phyloP scores from a whole-genome alignment of 2,329 filamentous ascomycete genomes.

The Colletotrichum trifolii region DNA sequence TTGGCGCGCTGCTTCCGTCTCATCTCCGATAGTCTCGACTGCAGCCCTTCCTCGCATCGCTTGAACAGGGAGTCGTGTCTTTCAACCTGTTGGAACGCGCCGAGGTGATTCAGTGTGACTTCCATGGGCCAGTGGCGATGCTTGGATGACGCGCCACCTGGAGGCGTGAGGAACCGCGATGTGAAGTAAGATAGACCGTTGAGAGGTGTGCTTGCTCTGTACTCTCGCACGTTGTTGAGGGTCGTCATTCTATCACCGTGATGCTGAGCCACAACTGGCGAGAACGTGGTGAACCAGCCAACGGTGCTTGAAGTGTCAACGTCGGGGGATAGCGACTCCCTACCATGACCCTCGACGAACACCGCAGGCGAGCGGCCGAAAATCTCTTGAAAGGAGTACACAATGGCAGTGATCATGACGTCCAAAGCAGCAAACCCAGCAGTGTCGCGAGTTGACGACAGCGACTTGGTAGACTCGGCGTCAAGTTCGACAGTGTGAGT shows the following conservation, averaged over 20 bases:
- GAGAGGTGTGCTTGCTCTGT: not conserved
- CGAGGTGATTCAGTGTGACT: slow-evolving; percentile 43
- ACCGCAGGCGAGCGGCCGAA: slow-evolving; percentile 51
- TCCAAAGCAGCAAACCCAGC: slow-evolving; percentile 48
- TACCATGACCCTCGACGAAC: slow-evolving; percentile 55
- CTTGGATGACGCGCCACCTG: not conserved
- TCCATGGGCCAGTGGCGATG: slow-evolving; percentile 40
- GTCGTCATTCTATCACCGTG: not conserved
- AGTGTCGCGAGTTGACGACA: slow-evolving; percentile 44
- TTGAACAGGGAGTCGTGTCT: slow-evolving; percentile 42
- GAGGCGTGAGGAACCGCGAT: slow-evolving; percentile 16
- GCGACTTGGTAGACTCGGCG: slow-evolving; percentile 40
- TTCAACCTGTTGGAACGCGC: slow-evolving; percentile 45
- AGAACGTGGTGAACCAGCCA: slow-evolving; percentile 59
- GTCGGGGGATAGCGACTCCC: slow-evolving; percentile 47
- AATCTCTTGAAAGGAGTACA: slow-evolving; percentile 46
- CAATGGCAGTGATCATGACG: slow-evolving; percentile 48
- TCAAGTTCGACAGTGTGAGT: slow-evolving; percentile 40
- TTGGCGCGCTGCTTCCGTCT: slow-evolving; percentile 9
- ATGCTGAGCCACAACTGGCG: slow-evolving; percentile 42
- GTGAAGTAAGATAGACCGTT: slow-evolving; percentile 26
- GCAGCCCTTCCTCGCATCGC: slow-evolving; percentile 9
- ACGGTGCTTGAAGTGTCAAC: slow-evolving; percentile 53
- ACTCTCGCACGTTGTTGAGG: not conserved
- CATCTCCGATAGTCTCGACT: slow-evolving; percentile 2